Evolutionary conservation across 495 filamentous ascomycete genomes (phyloP), one percentile per base, ranked within the genome.

Genomic region (Tuber indicum): DNA sequence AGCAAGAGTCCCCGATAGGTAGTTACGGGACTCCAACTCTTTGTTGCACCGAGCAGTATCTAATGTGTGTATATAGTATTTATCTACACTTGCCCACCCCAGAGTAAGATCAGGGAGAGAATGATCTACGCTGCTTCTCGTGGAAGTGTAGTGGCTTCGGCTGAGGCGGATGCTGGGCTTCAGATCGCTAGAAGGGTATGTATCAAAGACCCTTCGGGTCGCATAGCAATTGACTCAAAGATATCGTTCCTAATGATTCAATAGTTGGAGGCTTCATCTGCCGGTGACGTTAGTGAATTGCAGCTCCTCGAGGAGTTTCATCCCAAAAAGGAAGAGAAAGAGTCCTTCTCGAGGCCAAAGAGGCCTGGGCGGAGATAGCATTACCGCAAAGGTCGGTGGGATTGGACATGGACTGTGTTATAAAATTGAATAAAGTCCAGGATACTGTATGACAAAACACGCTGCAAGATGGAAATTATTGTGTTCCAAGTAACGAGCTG

Each of bases 121-220:
- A 99, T 99, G 96, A 86, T 98, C 79, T 97, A 98, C 84, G 93
- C 96, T 46, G 92, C 92, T 79, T 92, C 93, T 82, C 88, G 88
- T 45, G 89, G 89, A 49, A 72, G 69, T 14, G 92, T 93, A 10
- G 86, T 96, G 66, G 83, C 86, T 23, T 82, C 93, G 45, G 93
- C 92, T 21, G 87, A 89, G 77, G 87, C 86, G 58, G 90, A 92
- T 78, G 91, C 90, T 23, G 92, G 92, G 8, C 84, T 97, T 75
- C 87, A 89, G 75, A 86, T 94, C 72, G 88, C 88, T 71, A 97
- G 95, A 87, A 94, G 91, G 81, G 88, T 90, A 80, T 87, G 88
- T 79, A 86, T 46, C 32, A 32, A 17, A 17, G 46, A 72, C 36
- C 36, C 10, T 45, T 23, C 3, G 66, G 75, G 19, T 42, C 42